Evolutionary conservation across 2,329 filamentous ascomycete species (phyloP).

Genomic region (Dothiorella sarmentorum): DNA sequence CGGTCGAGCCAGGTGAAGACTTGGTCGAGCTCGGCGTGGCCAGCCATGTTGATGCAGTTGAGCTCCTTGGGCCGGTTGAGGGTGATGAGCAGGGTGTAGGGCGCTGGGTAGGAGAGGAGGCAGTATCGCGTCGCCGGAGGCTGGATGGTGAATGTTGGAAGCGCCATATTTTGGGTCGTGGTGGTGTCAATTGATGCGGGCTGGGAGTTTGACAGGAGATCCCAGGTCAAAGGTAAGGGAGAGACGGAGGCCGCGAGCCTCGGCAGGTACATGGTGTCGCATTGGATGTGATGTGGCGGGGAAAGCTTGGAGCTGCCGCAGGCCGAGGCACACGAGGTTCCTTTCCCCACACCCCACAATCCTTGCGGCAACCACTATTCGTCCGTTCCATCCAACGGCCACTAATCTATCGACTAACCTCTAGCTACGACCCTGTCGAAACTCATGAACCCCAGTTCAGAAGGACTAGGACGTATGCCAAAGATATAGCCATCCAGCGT

Average conservation of each 20-base stretch:
- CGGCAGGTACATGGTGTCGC: neutral
- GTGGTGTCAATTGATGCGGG: neutral
- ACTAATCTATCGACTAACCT: too few relatives aligned
- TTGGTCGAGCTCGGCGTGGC: conserved; percentile 19
- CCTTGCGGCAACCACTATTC: neutral
- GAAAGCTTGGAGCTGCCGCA: conserved; percentile 6
- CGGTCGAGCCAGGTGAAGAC: conserved; percentile 20
- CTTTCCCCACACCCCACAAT: neutral
- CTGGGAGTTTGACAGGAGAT: neutral
- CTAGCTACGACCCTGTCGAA: too few relatives aligned
- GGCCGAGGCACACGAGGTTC: conserved; percentile 3
- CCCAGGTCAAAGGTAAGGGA: neutral
- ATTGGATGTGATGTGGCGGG: conserved; percentile 1
- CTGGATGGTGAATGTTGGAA: neutral
- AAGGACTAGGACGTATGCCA: too few relatives aligned
- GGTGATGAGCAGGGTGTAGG: conserved; percentile 20
- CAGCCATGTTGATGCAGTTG: conserved; percentile 22
- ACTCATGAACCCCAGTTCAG: too few relatives aligned
- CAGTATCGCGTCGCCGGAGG: conserved; percentile 13
- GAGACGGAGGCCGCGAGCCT: neutral
- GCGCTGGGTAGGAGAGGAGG: conserved; percentile 16
- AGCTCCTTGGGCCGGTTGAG: conserved; percentile 21
- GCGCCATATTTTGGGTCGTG: too few relatives aligned
- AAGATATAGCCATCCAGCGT: too few relatives aligned
- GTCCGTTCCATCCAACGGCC: too few relatives aligned